Percentiles rank a stretch among this genome's conserved stretches.
These are phyloP conservation scores for Chrysanthemum lavandulifolium DNA, from an alignment of 129 eudicot species.

Conservation along the genomic window DNA sequence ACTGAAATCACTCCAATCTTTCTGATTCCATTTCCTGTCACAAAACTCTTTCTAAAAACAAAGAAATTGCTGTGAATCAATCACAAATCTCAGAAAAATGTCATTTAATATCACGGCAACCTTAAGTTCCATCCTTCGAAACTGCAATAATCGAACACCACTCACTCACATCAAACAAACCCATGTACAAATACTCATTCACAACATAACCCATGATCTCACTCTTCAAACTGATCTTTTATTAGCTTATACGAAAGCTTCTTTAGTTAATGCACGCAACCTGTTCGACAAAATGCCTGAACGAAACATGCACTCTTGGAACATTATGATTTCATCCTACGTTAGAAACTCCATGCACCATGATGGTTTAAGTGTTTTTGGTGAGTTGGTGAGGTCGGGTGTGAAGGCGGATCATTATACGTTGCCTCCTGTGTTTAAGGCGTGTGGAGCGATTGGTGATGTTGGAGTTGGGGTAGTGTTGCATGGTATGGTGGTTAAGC, in stretches of 20 bases:
- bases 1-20: too few species aligned
- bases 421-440: slow-evolving; percentile 37
- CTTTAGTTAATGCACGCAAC: slow-evolving; percentile 26
- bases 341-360: slow-evolving; percentile 20
- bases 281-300: slow-evolving; percentile 42
- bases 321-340: slow-evolving; percentile 46
- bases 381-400: slow-evolving; percentile 28
- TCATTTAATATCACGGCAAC: not conserved
- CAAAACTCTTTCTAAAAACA: too few species aligned
- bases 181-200: slow-evolving; percentile 41
- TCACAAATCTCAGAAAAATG: too few species aligned
- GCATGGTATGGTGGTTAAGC: slow-evolving; percentile 36
- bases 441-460: slow-evolving; percentile 24
- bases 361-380: slow-evolving; percentile 31
- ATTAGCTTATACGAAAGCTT: slow-evolving; percentile 29
- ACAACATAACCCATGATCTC: slow-evolving; percentile 20
- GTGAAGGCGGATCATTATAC: slow-evolving; percentile 43
- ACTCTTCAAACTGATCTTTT: slow-evolving; percentile 48
- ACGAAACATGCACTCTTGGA: slow-evolving; percentile 52
- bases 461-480: slow-evolving; percentile 27
- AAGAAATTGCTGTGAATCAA: too few species aligned
- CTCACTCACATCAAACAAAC: slow-evolving; percentile 30
- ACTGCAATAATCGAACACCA: slow-evolving; percentile 16
- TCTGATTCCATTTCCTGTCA: too few species aligned
- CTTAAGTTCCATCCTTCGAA: slow-evolving; percentile 31